Percentiles rank a stretch among this genome's conserved stretches.
phyloP scores from a whole-genome alignment of 2,329 filamentous ascomycete species.

The Gnomoniopsis smithogilvyi region DNA sequence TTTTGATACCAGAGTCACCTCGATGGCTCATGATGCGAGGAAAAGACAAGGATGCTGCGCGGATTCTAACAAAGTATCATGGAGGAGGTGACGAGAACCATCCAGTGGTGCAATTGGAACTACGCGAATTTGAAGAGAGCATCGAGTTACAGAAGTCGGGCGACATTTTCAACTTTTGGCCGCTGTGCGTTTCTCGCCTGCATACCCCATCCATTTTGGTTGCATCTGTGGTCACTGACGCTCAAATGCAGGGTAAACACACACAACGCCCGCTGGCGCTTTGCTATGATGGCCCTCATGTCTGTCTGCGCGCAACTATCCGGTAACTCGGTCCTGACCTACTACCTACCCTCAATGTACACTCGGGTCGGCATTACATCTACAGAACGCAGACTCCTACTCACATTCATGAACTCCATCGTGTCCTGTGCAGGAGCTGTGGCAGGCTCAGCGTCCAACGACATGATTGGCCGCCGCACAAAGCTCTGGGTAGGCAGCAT shows the following conservation, averaged over 20 bases:
- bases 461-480: slow-evolving; percentile 25
- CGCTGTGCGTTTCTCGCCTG: slow-evolving; percentile 13
- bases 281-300: slow-evolving; percentile 18
- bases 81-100: slow-evolving; percentile 28
- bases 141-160: slow-evolving; percentile 28
- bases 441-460: slow-evolving; percentile 29
- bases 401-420: slow-evolving; percentile 13
- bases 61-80: slow-evolving; percentile 32
- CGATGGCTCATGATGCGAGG: slow-evolving; percentile 39
- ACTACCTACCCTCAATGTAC: slow-evolving; percentile 20
- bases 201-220: not conserved
- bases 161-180: slow-evolving; percentile 26
- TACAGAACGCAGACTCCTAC: slow-evolving; percentile 16
- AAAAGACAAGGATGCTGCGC: slow-evolving; percentile 31
- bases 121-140: slow-evolving; percentile 35
- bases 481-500: slow-evolving; percentile 19
- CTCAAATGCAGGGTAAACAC: slow-evolving; percentile 15
- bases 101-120: slow-evolving; percentile 37
- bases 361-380: slow-evolving; percentile 17
- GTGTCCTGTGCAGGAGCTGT: slow-evolving; percentile 20
- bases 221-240: not conserved
- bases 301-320: slow-evolving; percentile 10
- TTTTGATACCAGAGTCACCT: slow-evolving; percentile 39
- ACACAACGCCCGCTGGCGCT: slow-evolving; percentile 22
- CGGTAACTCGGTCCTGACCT: slow-evolving; percentile 14